Percentiles rank a stretch among this genome's conserved stretches.
phyloP scores from a whole-genome alignment of 2,329 filamentous ascomycete species.

The Pseudogymnoascus sp. region DNA sequence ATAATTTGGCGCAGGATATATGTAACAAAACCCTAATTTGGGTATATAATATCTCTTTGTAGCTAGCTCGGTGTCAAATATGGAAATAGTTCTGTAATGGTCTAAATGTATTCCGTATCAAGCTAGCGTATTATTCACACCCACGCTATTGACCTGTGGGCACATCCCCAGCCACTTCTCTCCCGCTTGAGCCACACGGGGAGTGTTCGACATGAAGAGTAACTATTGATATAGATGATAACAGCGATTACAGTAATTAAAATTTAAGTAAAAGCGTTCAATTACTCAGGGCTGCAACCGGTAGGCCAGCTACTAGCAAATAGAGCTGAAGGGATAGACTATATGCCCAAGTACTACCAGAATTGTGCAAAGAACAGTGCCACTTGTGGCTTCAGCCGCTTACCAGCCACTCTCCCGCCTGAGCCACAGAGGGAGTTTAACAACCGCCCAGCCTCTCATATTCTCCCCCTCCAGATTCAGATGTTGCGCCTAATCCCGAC shows the following conservation, averaged over 20 bases:
- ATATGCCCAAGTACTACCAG: too few relatives aligned
- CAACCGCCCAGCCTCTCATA: slow-evolving; percentile 8
- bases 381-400: too few relatives aligned
- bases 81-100: background rate
- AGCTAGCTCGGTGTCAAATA: background rate
- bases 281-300: too few relatives aligned
- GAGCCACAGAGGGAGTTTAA: slow-evolving; percentile 11
- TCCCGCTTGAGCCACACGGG: slow-evolving; percentile 10
- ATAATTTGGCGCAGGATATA: background rate
- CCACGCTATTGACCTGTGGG: background rate
- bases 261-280: too few relatives aligned
- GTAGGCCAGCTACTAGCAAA: too few relatives aligned
- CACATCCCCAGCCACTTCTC: background rate
- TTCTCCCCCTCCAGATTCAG: slow-evolving; percentile 15
- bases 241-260: too few relatives aligned
- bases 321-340: too few relatives aligned
- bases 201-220: slow-evolving; percentile 13
- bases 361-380: too few relatives aligned
- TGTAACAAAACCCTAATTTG: background rate
- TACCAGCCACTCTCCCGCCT: background rate
- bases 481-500: slow-evolving; percentile 2
- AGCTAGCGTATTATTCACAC: background rate
- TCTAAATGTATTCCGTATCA: background rate
- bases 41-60: background rate
- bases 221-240: too few relatives aligned